Percentiles rank a stretch among this genome's conserved stretches.
phyloP scores from a whole-genome alignment of 306 rosid genomes.

The Bauhinia variegata region DNA sequence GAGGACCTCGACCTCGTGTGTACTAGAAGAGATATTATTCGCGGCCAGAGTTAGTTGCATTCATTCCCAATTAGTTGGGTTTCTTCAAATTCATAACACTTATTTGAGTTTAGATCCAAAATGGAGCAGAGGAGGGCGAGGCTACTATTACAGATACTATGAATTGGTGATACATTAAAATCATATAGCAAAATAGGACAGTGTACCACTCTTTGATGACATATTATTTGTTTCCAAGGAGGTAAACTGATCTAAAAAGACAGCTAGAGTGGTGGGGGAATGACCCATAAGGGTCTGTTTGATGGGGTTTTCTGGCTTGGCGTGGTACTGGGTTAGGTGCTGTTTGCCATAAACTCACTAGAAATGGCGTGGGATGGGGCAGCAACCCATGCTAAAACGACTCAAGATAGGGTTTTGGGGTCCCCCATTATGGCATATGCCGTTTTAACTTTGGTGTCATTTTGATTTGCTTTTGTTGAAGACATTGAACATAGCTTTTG shows the following conservation, averaged over 20 bases:
- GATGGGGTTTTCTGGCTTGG: slow-evolving; percentile 51
- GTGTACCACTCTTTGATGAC: slow-evolving; percentile 23
- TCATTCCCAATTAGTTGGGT: background rate
- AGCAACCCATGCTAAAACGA: slow-evolving; percentile 76
- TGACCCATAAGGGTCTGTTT: slow-evolving; percentile 49
- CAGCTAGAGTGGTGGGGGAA: slow-evolving; percentile 60
- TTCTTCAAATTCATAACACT: background rate
- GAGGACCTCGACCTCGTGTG: no score
- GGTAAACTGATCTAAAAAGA: slow-evolving; percentile 56
- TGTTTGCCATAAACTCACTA: slow-evolving; percentile 41
- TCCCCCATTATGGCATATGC: slow-evolving; percentile 46
- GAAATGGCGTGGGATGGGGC: slow-evolving; percentile 58
- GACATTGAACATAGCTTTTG: slow-evolving; percentile 24
- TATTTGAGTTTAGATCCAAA: slow-evolving; percentile 32
- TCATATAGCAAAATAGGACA: slow-evolving; percentile 30
- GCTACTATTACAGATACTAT: slow-evolving; percentile 2
- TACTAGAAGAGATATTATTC: no score
- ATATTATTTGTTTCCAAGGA: slow-evolving; percentile 73
- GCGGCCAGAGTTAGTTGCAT: slow-evolving; percentile 17
- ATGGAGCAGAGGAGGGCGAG: background rate
- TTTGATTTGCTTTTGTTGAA: slow-evolving; percentile 23
- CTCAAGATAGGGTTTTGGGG: slow-evolving; percentile 50
- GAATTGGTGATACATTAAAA: slow-evolving; percentile 29
- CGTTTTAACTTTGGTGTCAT: slow-evolving; percentile 43
- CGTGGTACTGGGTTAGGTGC: slow-evolving; percentile 47